Evolutionary conservation across 164 flowering plant species (phyloP), one percentile per base, ranked within the genome.

Genomic region (Warburgia ugandensis): DNA sequence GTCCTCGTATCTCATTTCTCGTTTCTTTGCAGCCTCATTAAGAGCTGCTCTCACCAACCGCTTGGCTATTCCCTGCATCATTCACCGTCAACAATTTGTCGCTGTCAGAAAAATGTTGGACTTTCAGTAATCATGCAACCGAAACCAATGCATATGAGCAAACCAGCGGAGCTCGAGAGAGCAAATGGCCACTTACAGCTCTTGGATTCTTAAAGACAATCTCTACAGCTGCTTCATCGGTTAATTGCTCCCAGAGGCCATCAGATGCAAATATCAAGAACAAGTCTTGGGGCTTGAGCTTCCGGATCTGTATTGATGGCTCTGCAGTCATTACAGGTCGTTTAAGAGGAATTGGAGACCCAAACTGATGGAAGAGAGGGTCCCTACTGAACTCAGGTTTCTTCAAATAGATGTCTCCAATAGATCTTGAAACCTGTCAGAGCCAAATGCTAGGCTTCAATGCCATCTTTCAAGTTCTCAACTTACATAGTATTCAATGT

Each of bases 181-280:
- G n/a, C n/a, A n/a, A n/a, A n/a, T n/a, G n/a, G n/a, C n/a, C n/a
- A 35, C 80, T 75, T 66, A 84, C 92, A 2, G 22, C 41, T 77
- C 85, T 68, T 16, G 87, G 81, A 66, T 61, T 54, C 44, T 64
- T 77, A 11, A 33, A 38, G 31, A 84, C 92, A 21, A 84, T 79
- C n/a, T 73, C 73, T 43, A 79, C 83, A 0, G 80, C 92, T 50
- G 44, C 73, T 55, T 79, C 74, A 58, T 84, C 85, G 59, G 70
- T 80, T 31, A 84, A 56, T 41, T 78, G 85, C 73, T 84, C 92
- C 92, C 92, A 83, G 13, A 83, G 81, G 45, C 91, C 91, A 72
- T 83, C 91, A 20, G 91, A 77, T 52, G 86, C 86, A 63, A 84
- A 81, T 48, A 84, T 79, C 59, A 84, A 51, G 53, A 84, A 84